A percentile compares a stretch with the other conserved stretches of the same genome.
These are phyloP conservation scores for Leavenworthia alabamica DNA, from an alignment of 345 rosid genomes.

Conservation along the genomic window DNA sequence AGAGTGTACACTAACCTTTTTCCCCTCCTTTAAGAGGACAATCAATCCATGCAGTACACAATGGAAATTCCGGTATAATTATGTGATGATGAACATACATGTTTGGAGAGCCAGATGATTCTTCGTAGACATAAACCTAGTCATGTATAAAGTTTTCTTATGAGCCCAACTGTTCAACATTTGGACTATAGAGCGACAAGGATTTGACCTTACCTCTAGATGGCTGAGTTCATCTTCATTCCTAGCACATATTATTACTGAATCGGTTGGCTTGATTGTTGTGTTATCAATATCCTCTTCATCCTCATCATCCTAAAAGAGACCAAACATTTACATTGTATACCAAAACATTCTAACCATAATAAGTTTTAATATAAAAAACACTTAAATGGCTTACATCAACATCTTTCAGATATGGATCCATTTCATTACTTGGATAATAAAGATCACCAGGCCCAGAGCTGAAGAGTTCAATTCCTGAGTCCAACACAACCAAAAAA, in stretches of 20 bases:
- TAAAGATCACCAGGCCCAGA: conserved; percentile 66
- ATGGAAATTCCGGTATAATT: conserved; percentile 69
- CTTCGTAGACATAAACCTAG: conserved; percentile 76
- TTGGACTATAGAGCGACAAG: conserved; percentile 3
- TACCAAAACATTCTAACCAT: not conserved
- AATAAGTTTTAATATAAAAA: too few relatives aligned
- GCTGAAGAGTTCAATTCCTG: conserved; percentile 71
- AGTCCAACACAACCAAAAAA: conserved; percentile 7
- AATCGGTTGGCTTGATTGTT: conserved; percentile 56
- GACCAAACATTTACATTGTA: not conserved
- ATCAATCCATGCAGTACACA: conserved; percentile 86
- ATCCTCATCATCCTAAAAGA: conserved; percentile 47
- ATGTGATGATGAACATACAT: conserved; percentile 82
- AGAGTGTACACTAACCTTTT: conserved; percentile 44
- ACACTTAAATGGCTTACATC: conserved; percentile 40
- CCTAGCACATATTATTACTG: conserved; percentile 75
- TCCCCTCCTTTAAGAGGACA: conserved; percentile 85
- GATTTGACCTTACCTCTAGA: conserved; percentile 58
- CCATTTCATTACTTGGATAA: conserved; percentile 83
- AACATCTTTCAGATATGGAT: conserved; percentile 67
- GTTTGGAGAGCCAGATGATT: conserved; percentile 51
- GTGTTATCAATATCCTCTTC: conserved; percentile 79
- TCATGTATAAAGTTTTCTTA: not conserved
- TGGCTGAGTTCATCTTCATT: conserved; percentile 80
- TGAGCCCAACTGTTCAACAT: not conserved